Evolutionary conservation across 2,329 filamentous ascomycete species (phyloP).

Genomic region (Lasiodiplodia sp.): DNA sequence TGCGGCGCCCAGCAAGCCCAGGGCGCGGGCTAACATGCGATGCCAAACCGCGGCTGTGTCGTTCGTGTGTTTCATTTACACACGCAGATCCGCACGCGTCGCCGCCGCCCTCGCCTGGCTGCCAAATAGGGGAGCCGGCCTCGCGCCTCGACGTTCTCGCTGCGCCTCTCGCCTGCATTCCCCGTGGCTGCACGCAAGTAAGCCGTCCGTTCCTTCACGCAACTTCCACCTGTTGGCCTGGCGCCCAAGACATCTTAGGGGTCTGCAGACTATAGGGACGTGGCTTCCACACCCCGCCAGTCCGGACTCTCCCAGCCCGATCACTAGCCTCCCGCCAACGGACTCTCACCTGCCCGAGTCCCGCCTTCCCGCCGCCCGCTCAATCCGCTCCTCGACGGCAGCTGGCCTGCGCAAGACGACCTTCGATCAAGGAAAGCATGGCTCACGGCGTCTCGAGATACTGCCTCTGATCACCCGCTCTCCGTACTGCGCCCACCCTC

Average conservation of each 20-base stretch:
- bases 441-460: constrained; percentile 2
- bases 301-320: background rate
- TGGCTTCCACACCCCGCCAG: constrained; percentile 26
- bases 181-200: constrained; percentile 25
- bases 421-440: constrained; percentile 10
- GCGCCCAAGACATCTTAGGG: constrained; percentile 18
- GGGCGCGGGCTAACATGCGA: constrained; percentile 12
- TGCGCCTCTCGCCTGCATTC: constrained; percentile 23
- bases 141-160: constrained; percentile 15
- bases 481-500: constrained; percentile 1
- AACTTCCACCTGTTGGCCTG: constrained; percentile 19
- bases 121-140: constrained; percentile 28
- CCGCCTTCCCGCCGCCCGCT: constrained; percentile 22
- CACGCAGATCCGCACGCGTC: constrained; percentile 14
- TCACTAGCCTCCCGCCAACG: constrained; percentile 17
- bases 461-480: constrained; percentile 5
- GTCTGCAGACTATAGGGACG: constrained; percentile 25
- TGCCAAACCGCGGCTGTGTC: constrained; percentile 29
- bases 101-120: constrained; percentile 16
- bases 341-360: background rate
- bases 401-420: constrained; percentile 25
- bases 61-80: constrained; percentile 29
- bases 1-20: background rate
- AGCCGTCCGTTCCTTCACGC: constrained; percentile 27
- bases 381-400: constrained; percentile 10